Evolutionary conservation across 768 basidiomycete species (phyloP).

Genomic region (Mycena galopus): DNA sequence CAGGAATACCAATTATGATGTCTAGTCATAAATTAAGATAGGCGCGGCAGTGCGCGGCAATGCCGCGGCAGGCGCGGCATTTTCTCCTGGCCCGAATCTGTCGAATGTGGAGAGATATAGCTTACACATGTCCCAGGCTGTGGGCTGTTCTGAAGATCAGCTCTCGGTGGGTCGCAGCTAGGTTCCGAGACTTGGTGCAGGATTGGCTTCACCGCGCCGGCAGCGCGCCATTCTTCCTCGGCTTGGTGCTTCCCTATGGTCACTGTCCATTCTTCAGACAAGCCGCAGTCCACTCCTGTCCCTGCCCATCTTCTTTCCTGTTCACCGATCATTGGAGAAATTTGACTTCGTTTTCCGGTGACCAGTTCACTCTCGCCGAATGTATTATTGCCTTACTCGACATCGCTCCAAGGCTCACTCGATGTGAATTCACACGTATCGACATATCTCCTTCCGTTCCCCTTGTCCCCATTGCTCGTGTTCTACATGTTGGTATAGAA

Average conservation of each 20-base stretch:
- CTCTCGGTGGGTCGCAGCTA: constrained; percentile 39
- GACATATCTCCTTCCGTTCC: neutral
- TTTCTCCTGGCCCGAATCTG: constrained; percentile 3
- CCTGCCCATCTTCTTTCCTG: too few species aligned
- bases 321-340: too few species aligned
- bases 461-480: neutral
- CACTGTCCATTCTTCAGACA: neutral
- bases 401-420: too few species aligned
- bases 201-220: neutral
- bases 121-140: neutral
- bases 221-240: neutral
- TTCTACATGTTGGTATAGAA: neutral
- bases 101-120: constrained; percentile 3
- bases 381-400: too few species aligned
- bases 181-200: neutral
- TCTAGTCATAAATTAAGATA: too few species aligned
- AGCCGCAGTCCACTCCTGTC: too few species aligned
- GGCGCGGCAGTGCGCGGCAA: too few species aligned
- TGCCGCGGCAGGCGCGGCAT: too few species aligned
- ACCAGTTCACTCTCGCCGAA: too few species aligned
- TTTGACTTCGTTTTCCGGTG: too few species aligned
- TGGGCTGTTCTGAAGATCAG: neutral
- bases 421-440: too few species aligned
- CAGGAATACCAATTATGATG: too few species aligned
- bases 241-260: neutral